Conservation (phyloP, 352 stramenopile genomes). For the Globisporangium mamillatum region DNA sequence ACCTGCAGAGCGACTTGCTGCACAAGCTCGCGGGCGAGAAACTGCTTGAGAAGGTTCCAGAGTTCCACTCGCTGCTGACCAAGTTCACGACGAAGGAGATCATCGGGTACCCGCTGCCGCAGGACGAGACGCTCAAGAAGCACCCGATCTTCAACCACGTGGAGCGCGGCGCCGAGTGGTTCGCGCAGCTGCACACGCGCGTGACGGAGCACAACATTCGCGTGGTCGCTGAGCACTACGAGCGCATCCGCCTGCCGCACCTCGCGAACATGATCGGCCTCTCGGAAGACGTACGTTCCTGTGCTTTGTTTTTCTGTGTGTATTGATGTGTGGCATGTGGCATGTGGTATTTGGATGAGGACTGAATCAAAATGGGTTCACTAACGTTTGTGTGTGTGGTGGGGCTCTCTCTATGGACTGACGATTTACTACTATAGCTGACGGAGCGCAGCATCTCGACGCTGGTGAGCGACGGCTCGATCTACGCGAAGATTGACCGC, state of each 20-base stretch:
- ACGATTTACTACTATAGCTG: conserved; percentile 29
- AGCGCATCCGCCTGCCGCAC: conserved; percentile 91
- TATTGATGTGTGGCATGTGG: neutral
- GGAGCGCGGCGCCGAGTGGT: conserved; percentile 79
- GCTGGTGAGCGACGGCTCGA: conserved; percentile 91
- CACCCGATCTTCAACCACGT: conserved; percentile 83
- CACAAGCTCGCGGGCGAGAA: conserved; percentile 65
- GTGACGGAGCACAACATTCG: conserved; percentile 98
- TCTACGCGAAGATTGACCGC: conserved; percentile 98
- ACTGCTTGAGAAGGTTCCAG: conserved; percentile 55
- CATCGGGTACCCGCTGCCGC: conserved; percentile 91
- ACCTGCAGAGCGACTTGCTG: conserved; percentile 77
- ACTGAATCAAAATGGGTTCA: neutral
- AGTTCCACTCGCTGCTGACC: conserved; percentile 63
- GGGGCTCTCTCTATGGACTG: neutral
- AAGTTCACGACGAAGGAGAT: conserved; percentile 97
- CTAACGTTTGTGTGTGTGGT: neutral
- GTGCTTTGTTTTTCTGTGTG: neutral
- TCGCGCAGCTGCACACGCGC: conserved; percentile 86
- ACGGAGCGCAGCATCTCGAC: conserved; percentile 79
- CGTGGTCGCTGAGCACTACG: conserved; percentile 93
- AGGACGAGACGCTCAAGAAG: conserved; percentile 82
- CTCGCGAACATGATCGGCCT: conserved; percentile 94
- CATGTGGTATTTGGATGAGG: neutral
- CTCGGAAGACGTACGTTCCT: conserved; percentile 69